These are phyloP conservation scores for Echinosophora koreensis DNA, from an alignment of 306 rosid species.

Conservation along the genomic window DNA sequence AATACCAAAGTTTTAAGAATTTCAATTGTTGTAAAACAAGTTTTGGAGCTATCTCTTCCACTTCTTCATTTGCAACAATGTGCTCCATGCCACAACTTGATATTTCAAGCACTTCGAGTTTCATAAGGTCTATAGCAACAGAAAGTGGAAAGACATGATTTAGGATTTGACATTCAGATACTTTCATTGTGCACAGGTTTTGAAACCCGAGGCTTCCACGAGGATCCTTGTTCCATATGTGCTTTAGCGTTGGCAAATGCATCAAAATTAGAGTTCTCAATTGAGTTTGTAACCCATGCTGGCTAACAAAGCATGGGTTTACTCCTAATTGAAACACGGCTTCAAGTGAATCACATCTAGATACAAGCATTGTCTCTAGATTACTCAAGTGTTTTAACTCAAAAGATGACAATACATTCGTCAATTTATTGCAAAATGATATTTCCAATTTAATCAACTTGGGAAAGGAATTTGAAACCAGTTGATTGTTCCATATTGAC, in stretches of 20 bases:
- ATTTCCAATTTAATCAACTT: background rate
- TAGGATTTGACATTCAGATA: background rate
- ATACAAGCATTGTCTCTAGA: background rate
- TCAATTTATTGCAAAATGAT: background rate
- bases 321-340: background rate
- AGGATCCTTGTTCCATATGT: slow-evolving; percentile 26
- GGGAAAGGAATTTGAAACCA: background rate
- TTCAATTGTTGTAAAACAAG: slow-evolving; percentile 13
- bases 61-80: slow-evolving; percentile 12
- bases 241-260: slow-evolving; percentile 19
- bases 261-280: background rate
- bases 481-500: slow-evolving; percentile 7
- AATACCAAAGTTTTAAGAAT: background rate
- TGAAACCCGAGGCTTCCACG: background rate
- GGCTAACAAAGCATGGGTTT: background rate
- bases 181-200: background rate
- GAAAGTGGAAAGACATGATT: slow-evolving; percentile 21
- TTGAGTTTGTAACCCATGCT: no score
- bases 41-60: background rate
- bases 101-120: slow-evolving; percentile 25
- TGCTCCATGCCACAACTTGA: background rate
- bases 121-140: slow-evolving; percentile 1
- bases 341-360: background rate
- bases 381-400: background rate
- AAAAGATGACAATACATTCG: background rate